Evolutionary conservation across 768 basidiomycete species (phyloP), one percentile per base, ranked within the genome.

Genomic region (Crassisporium funariophilum): DNA sequence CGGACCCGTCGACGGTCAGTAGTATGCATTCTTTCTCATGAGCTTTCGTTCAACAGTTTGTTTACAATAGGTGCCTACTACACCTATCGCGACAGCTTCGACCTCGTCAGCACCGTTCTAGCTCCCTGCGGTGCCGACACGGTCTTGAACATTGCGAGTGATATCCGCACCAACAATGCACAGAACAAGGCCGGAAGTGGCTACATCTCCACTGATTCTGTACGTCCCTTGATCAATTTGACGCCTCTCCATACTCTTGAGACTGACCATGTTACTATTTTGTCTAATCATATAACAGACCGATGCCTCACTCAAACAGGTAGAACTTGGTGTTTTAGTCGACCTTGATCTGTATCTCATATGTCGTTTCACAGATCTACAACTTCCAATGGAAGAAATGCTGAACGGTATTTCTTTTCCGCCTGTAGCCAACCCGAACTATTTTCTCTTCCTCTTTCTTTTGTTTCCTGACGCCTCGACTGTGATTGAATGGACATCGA

Each of bases 71-170:
- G 54, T 7, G 49, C 41, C 16, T 40, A 50, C 25, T 56, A 59
- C 43, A 52, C 46, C 43, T 59, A 54, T 40, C 46, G 41, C 16
- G 50, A 51, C 15, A 12, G 27, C 4, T 56, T 56, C 45, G 50
- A 48, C 29, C 25, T 54, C 13, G 50, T 42, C 16, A 31, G 41
- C 24, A 49, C 48, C 10, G 48, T 41, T 16, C 49, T 44, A 13
- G 42, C 51, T 20, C 49, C 50, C 29, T 59, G 54, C 45, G 55
- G 55, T 3, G 33, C 46, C 10, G 15, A 39, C 21, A 54, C 55
- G 3, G 58, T 60, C 29, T 25, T 60, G 19, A 60, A 57, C 41
- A 52, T 60, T 24, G 46, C 39, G 35, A 55, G 46, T 7, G 49
- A 49, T 11, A 33, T 59, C 15, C 50, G 50, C 6, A 46, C 51